phyloP scores from a whole-genome alignment of 306 rosid genomes.

The Dalbergia cultrata region DNA sequence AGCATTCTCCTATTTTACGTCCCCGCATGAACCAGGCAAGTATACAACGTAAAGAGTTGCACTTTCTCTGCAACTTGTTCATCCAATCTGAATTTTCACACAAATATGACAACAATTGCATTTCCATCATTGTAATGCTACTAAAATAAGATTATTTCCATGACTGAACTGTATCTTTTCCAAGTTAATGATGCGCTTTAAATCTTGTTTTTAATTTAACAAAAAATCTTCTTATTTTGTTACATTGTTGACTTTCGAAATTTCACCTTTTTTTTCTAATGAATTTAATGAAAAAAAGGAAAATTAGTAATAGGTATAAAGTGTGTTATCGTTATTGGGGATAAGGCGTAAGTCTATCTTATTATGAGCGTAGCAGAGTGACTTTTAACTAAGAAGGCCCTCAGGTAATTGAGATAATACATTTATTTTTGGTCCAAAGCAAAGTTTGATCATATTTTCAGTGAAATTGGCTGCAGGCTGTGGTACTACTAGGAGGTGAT shows the following conservation, averaged over 20 bases:
- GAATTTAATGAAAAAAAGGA: not conserved
- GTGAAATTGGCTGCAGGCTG: constrained; percentile 54
- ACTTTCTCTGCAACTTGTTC: not conserved
- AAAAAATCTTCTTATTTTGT: not conserved
- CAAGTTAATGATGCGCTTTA: not conserved
- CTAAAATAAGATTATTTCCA: not conserved
- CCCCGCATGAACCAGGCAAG: constrained; percentile 90
- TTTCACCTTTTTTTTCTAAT: not conserved
- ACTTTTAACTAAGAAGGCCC: too few relatives aligned
- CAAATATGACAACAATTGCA: too few relatives aligned
- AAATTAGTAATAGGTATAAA: not conserved
- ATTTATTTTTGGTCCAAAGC: not conserved
- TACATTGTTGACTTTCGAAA: too few relatives aligned
- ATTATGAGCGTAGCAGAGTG: too few relatives aligned
- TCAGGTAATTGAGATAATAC: not conserved
- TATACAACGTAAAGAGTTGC: constrained; percentile 4
- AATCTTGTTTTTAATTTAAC: not conserved
- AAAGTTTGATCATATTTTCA: constrained; percentile 4
- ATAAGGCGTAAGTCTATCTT: too few relatives aligned
- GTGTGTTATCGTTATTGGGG: too few relatives aligned
- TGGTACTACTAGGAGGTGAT: constrained; percentile 71
- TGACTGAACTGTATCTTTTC: not conserved
- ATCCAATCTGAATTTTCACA: not conserved
- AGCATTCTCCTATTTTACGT: constrained; percentile 71
- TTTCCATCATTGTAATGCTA: not conserved